Evolutionary conservation across 805 yeast species (phyloP).

Genomic region (Yarrowia bubula): DNA sequence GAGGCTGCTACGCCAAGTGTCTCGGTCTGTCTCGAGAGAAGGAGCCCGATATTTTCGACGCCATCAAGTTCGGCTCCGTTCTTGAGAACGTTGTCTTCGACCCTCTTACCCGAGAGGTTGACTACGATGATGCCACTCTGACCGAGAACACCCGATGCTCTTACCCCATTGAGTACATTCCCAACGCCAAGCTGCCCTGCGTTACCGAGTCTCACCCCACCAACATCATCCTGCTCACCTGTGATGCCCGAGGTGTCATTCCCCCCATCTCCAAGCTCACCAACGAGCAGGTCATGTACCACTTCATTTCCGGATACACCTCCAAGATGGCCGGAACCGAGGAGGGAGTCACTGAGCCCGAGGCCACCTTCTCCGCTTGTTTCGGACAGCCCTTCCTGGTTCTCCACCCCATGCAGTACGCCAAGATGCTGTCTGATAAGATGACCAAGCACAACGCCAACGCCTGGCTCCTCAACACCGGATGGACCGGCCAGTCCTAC

Average conservation of each 20-base stretch:
- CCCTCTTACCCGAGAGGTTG: conserved; percentile 73
- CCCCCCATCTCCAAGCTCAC: conserved; percentile 95
- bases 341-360: conserved; percentile 97
- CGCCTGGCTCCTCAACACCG: conserved; percentile 97
- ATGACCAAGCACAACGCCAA: conserved; percentile 82
- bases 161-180: conserved; percentile 94
- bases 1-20: conserved; percentile 99
- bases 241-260: conserved; percentile 97
- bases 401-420: conserved; percentile 96
- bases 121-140: conserved; percentile 73
- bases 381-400: conserved; percentile 99
- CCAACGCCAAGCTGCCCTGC: conserved; percentile 95
- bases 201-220: conserved; percentile 85
- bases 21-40: conserved; percentile 82
- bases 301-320: conserved; percentile 93
- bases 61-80: conserved; percentile 91
- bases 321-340: conserved; percentile 99
- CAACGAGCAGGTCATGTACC: conserved; percentile 97
- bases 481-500: conserved; percentile 96
- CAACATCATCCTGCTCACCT: conserved; percentile 86
- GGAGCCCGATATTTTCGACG: conserved; percentile 97
- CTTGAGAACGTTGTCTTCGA: conserved; percentile 91
- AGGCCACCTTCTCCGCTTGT: conserved; percentile 97
- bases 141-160: conserved; percentile 99
- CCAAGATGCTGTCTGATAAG: conserved; percentile 92